These are phyloP conservation scores for Raddia distichophylla DNA, from an alignment of 176 grass and related monocot species.

Conservation along the genomic window DNA sequence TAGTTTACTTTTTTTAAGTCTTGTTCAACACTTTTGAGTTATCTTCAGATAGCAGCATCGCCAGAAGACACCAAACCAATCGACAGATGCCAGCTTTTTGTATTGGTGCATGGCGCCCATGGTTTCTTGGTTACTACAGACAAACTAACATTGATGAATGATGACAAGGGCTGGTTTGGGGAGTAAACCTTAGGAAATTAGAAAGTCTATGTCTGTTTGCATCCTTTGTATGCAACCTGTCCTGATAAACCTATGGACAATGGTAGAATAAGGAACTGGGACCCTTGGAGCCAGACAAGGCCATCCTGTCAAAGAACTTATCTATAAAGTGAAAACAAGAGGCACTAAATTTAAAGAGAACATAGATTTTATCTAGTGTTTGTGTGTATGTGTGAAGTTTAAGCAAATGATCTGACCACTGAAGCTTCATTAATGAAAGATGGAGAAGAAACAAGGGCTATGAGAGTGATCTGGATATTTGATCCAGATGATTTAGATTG, in stretches of 20 bases:
- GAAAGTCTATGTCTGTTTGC: conserved; percentile 14
- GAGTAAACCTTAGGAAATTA: conserved; percentile 20
- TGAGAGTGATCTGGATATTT: conserved; percentile 29
- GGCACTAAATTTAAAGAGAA: conserved; percentile 16
- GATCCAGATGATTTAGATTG: background rate
- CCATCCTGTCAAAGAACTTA: conserved; percentile 37
- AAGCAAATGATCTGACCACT: conserved; percentile 5
- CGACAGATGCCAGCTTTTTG: conserved; percentile 39
- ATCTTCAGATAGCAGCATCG: conserved; percentile 36
- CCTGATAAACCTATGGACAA: conserved; percentile 41
- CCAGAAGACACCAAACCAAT: conserved; percentile 45
- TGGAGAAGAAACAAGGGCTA: background rate
- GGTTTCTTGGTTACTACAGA: conserved; percentile 37
- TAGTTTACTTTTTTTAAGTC: conserved; percentile 10
- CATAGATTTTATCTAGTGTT: conserved; percentile 28
- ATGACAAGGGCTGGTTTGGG: conserved; percentile 3
- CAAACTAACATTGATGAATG: conserved; percentile 28
- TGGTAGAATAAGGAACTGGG: conserved; percentile 40
- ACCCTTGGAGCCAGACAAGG: conserved; percentile 34
- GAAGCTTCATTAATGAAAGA: conserved; percentile 20
- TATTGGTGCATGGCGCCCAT: conserved; percentile 18
- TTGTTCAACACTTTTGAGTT: background rate
- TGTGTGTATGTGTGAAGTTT: conserved; percentile 3
- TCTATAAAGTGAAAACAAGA: conserved; percentile 27
- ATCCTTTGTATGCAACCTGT: conserved; percentile 35